Evolutionary conservation across 1,284 basidiomycete species (phyloP).

Genomic region (Fomitiporia mediterranea): DNA sequence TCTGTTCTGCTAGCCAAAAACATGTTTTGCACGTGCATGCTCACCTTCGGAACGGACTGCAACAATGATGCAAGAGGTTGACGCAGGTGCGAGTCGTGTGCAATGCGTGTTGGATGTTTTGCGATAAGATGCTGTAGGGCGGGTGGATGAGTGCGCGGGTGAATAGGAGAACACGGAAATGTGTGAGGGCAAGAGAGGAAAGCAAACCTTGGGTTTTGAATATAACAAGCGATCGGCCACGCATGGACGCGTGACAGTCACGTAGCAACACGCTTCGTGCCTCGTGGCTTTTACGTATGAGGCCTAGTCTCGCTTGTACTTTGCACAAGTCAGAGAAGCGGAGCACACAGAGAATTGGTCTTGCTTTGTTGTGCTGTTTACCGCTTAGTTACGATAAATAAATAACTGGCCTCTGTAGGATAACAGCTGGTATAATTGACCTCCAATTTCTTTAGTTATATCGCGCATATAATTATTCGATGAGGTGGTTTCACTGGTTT

Average conservation of each 20-base stretch:
- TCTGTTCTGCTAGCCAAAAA: constrained; percentile 7
- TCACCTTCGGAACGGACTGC: constrained; percentile 7
- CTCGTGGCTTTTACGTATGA: neutral
- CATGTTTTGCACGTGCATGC: constrained; percentile 16
- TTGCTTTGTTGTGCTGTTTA: constrained; percentile 6
- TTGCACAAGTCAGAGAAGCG: no score
- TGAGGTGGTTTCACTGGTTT: no score
- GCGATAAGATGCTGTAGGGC: neutral
- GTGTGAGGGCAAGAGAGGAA: neutral
- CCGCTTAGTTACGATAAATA: no score
- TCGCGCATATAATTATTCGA: no score
- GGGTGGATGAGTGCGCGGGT: neutral
- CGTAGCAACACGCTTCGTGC: neutral
- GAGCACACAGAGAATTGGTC: no score
- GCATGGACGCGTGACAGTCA: neutral
- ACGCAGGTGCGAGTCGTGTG: neutral
- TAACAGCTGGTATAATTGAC: no score
- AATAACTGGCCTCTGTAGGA: no score
- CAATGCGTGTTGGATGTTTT: neutral
- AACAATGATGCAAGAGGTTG: constrained; percentile 5
- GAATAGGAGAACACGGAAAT: neutral
- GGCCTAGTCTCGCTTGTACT: no score
- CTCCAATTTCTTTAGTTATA: no score
- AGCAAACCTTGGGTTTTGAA: neutral
- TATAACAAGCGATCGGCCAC: neutral